Base-by-base conservation (phyloP, 768 basidiomycete species). In the Serpula lacrymans region DNA sequence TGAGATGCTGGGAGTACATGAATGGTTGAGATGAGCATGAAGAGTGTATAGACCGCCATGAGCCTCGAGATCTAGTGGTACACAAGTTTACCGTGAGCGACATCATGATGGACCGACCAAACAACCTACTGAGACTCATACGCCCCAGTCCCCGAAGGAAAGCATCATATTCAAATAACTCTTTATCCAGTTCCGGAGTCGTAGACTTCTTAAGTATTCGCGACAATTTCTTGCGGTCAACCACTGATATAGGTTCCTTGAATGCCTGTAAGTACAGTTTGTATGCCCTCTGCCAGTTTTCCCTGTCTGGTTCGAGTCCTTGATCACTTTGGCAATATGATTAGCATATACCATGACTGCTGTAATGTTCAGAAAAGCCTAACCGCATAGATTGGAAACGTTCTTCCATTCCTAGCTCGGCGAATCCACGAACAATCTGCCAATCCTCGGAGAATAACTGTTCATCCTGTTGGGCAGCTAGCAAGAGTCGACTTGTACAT, bases 1-100 rank as follows among this genome's bases (percentile, higher is more conserved):
- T 13, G 88, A 85, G 34, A 82, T 51, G 59, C 90, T 94, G 0
- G 92, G 89, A 13, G 66, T 59, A 60, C 92, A 96, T 6, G 75
- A 75, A 59, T 96, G 92, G 60, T 95, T 96, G 22, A 94, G 60
- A 50, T 93, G 88, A 2, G 90, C 84, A 57, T 94, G 90, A 4
- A 93, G 72, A 16, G 74, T 75, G 63, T 93, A 95, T 8, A 95
- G 67, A 2, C 90, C 91, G 2, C 89, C 90, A 40, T 92, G 88
- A 2, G 84, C 78, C 63, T 93, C 91, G 37, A 92, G 68, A 54
- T 92, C 84, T 84, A 37, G 6, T 8, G 28, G 6, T 22, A 26
- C 14, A 27, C 30, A 12, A 33, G 32, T 28, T 30, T 34, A 33
- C 26, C 39, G n/a, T 42, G 41, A 26, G 16, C 12, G 12, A 34